Base-by-base conservation (phyloP, 2,329 filamentous ascomycete species). In the Xylogone sp. region DNA sequence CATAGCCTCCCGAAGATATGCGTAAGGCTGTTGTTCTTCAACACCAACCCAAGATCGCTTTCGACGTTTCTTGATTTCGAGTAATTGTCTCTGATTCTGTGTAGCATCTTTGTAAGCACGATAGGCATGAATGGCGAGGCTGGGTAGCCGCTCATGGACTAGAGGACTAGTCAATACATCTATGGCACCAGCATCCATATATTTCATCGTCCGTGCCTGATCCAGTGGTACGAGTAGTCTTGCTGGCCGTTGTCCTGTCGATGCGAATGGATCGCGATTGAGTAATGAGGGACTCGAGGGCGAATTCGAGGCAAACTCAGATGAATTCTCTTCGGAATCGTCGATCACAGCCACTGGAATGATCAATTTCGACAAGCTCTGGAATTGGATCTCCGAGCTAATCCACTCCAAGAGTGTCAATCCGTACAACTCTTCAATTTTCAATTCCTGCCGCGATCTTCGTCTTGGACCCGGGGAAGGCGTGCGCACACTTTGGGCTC, bases 31-130 rank as follows among this genome's bases (percentile, higher is more conserved):
- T 60, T 90, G 82, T 59, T 93, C 88, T 63, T 89, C 83, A 10
- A 95, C 80, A 21, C 92, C 91, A 42, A 96, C 90, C 92, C 92
- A 96, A 0, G 92, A 96, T 49, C 90, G 82, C 69, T 95, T 95
- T 50, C 91, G 81, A 43, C 86, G 84, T 59, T 86, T 84, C 63
- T 86, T 87, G 53, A 87, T 76, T 53, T 88, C 86, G 51, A 91
- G 66, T 55, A 91, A 79, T 18, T 84, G 82, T 53, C 86, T 79
- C 64, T 90, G 85, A 62, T 92, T 87, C 62, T 82, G 84, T 29
- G 81, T 77, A 20, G 88, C 86, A 61, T 91, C 84, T 68, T 88
- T 88, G 64, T 89, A 87, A 45, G 87, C 84, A 61, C 87, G 85
- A 71, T 95, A 96, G 43, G 88, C 90, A 66, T 93, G 90, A 16